phyloP scores from a whole-genome alignment of 306 rosid species.

The Pyrus bretschneideri region DNA sequence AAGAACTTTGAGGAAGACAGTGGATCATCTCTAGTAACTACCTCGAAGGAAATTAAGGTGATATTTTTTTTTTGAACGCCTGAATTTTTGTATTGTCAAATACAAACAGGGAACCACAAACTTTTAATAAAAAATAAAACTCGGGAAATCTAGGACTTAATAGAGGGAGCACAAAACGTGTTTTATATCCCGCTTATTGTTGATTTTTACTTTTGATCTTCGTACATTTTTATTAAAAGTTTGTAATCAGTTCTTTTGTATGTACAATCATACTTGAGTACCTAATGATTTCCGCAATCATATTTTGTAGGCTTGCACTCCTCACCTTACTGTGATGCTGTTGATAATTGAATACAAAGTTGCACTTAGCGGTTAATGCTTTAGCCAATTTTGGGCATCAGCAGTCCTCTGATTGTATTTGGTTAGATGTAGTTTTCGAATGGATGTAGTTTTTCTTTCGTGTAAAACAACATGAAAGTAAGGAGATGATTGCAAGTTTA shows the following conservation, averaged over 20 bases:
- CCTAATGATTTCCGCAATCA: too few species aligned
- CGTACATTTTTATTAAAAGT: too few species aligned
- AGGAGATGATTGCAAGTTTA: not conserved
- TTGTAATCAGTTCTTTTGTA: too few species aligned
- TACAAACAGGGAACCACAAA: not conserved
- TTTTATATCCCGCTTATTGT: not conserved
- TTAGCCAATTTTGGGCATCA: not conserved
- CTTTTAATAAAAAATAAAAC: too few species aligned
- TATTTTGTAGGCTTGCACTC: not conserved
- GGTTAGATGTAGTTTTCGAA: not conserved
- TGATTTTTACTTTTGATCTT: too few species aligned
- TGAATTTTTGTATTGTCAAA: not conserved
- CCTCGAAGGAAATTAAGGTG: constrained; percentile 45
- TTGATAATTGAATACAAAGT: not conserved
- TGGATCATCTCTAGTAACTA: constrained; percentile 35
- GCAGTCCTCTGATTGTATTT: not conserved
- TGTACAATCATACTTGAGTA: not conserved
- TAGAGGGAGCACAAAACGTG: not conserved
- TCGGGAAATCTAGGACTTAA: not conserved
- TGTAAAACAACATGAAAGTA: not conserved
- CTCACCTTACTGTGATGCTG: not conserved
- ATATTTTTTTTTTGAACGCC: not conserved
- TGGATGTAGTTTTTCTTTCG: too few species aligned
- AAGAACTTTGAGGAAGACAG: constrained; percentile 37
- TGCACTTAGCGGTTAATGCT: not conserved